These are phyloP conservation scores for Penicillium antarcticum DNA, from an alignment of 495 filamentous ascomycete species.

Conservation along the genomic window DNA sequence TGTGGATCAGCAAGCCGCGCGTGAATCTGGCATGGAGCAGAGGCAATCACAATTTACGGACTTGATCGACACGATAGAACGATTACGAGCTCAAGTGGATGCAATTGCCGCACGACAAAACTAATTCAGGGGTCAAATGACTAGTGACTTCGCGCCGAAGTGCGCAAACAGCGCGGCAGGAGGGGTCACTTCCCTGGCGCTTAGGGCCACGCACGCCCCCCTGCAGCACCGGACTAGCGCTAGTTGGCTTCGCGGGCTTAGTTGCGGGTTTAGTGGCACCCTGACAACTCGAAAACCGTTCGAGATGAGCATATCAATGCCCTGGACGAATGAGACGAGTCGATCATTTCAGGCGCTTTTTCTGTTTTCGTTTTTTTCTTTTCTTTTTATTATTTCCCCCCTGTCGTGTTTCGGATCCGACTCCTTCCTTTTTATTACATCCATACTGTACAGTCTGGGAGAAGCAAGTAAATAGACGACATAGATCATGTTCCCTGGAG, in stretches of 20 bases:
- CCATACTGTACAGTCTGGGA: neutral
- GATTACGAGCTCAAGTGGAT: slow-evolving; percentile 39
- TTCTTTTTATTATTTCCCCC: too few relatives aligned
- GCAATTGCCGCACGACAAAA: neutral
- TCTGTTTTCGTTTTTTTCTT: neutral
- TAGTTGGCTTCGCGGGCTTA: slow-evolving; percentile 6
- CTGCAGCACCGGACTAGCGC: slow-evolving; percentile 6
- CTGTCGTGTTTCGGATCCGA: too few relatives aligned
- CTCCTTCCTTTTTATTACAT: too few relatives aligned
- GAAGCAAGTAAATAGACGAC: neutral
- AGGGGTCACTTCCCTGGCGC: slow-evolving; percentile 11
- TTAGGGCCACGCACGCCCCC: slow-evolving; percentile 25
- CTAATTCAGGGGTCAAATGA: neutral
- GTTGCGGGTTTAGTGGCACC: slow-evolving; percentile 8
- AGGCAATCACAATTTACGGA: slow-evolving; percentile 24
- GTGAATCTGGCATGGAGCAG: slow-evolving; percentile 15
- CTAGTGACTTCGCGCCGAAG: neutral
- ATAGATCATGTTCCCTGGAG: too few relatives aligned
- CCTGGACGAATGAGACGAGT: neutral
- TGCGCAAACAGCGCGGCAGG: slow-evolving; percentile 6
- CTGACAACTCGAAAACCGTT: slow-evolving; percentile 13
- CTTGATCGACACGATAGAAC: slow-evolving; percentile 40
- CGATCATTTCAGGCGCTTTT: neutral
- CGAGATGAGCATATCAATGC: slow-evolving; percentile 6
- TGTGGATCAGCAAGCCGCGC: slow-evolving; percentile 20